phyloP scores from a whole-genome alignment of 768 basidiomycete species.

The Postia placenta region DNA sequence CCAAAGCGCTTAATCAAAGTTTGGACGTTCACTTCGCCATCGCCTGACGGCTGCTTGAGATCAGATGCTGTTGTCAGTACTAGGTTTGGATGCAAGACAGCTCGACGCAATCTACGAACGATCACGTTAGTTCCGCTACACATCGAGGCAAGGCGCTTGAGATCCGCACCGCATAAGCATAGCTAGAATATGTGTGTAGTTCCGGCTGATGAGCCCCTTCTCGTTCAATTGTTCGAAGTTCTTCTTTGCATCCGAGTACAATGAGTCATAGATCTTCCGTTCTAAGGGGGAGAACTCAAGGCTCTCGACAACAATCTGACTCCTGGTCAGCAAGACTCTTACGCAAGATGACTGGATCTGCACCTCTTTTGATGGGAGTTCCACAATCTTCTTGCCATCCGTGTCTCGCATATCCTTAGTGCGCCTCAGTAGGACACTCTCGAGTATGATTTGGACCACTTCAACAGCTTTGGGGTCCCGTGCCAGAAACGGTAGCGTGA shows the following conservation, averaged over 20 bases:
- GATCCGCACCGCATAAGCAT: conserved; percentile 85
- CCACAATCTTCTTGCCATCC: conserved; percentile 83
- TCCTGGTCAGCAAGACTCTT: neutral
- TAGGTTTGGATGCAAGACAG: conserved; percentile 85
- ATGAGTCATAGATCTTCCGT: conserved; percentile 82
- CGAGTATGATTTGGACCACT: conserved; percentile 91
- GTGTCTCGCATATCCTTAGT: conserved; percentile 91
- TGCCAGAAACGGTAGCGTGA: conserved; percentile 86
- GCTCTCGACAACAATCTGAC: conserved; percentile 57
- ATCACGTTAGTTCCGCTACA: conserved; percentile 4
- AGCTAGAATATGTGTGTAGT: conserved; percentile 84
- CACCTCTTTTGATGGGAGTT: conserved; percentile 83
- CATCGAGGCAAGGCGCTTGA: neutral
- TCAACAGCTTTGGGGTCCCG: conserved; percentile 91
- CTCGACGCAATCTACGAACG: conserved; percentile 67
- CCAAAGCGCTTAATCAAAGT: conserved; percentile 51
- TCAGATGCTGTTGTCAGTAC: conserved; percentile 51
- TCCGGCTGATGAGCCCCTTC: conserved; percentile 72
- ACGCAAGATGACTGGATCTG: conserved; percentile 1
- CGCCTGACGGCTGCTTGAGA: conserved; percentile 33
- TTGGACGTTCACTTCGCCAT: conserved; percentile 47
- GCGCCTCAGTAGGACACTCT: conserved; percentile 78
- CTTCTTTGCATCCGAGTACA: conserved; percentile 73
- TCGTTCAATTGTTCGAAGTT: conserved; percentile 77
- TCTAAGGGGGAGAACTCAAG: conserved; percentile 82